Evolutionary conservation across 2,329 filamentous ascomycete genomes (phyloP).

Genomic region (Incumbomyces delicatus): DNA sequence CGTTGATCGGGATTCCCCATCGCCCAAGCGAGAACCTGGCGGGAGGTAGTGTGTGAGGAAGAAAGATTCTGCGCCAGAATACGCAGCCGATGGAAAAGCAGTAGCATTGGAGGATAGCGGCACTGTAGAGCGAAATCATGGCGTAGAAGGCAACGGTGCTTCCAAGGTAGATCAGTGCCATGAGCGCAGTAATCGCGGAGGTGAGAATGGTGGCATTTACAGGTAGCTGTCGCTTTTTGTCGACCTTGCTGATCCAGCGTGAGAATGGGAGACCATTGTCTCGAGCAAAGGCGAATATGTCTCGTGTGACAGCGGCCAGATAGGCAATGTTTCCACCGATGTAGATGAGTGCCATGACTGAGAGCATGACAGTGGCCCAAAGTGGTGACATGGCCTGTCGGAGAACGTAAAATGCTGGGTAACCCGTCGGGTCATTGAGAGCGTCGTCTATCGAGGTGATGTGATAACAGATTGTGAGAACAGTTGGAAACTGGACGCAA

Average conservation of each 20-base stretch:
- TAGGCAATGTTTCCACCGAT: slow-evolving; percentile 13
- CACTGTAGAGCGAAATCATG: slow-evolving; percentile 36
- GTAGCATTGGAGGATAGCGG: slow-evolving; percentile 41
- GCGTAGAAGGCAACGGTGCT: slow-evolving; percentile 16
- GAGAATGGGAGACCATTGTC: slow-evolving; percentile 41
- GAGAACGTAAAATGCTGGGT: slow-evolving; percentile 42
- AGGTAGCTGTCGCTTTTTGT: slow-evolving; percentile 12
- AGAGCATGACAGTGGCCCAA: not conserved
- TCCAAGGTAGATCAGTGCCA: slow-evolving; percentile 17
- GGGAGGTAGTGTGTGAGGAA: slow-evolving; percentile 29
- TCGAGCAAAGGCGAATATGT: slow-evolving; percentile 21
- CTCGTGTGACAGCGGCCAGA: slow-evolving; percentile 13
- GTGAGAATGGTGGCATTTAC: slow-evolving; percentile 15
- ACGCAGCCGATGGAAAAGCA: slow-evolving; percentile 39
- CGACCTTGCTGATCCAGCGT: slow-evolving; percentile 25
- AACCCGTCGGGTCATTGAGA: slow-evolving; percentile 32
- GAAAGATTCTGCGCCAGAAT: slow-evolving; percentile 29
- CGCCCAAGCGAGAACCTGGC: slow-evolving; percentile 35
- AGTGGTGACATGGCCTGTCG: not conserved
- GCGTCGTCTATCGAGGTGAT: slow-evolving; percentile 25
- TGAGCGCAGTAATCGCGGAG: slow-evolving; percentile 7
- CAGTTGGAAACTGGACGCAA: slow-evolving; percentile 22
- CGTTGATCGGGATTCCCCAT: slow-evolving; percentile 25
- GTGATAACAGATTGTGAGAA: slow-evolving; percentile 6
- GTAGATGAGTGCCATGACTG: slow-evolving; percentile 8